Evolutionary conservation across 305 asterid genomes (phyloP).

Genomic region (Striga hermonthica): DNA sequence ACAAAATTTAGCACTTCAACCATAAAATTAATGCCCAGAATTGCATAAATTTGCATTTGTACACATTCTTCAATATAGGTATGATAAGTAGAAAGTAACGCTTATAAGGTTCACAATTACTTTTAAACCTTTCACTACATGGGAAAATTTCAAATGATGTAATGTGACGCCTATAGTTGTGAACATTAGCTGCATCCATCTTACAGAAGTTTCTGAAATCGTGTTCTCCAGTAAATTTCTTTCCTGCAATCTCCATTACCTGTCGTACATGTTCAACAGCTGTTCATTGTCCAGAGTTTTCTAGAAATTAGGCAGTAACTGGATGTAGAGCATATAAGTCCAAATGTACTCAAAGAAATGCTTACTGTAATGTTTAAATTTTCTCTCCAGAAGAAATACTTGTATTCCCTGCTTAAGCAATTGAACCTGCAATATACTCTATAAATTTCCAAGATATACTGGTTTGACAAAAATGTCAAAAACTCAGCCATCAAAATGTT

Average conservation of each 20-base stretch:
- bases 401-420: slow-evolving; percentile 86
- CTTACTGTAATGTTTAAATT: slow-evolving; percentile 62
- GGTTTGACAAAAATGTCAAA: neutral
- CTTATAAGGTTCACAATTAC: slow-evolving; percentile 27
- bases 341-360: slow-evolving; percentile 28
- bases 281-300: slow-evolving; percentile 24
- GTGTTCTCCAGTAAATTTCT: slow-evolving; percentile 83
- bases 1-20: neutral
- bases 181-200: slow-evolving; percentile 96
- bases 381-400: slow-evolving; percentile 88
- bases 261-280: slow-evolving; percentile 36
- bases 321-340: slow-evolving; percentile 13
- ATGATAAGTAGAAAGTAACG: neutral
- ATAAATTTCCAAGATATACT: slow-evolving; percentile 15
- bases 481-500: slow-evolving; percentile 18
- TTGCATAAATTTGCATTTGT: slow-evolving; percentile 8
- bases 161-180: slow-evolving; percentile 66
- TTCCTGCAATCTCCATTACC: slow-evolving; percentile 84
- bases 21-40: slow-evolving; percentile 7
- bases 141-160: slow-evolving; percentile 57
- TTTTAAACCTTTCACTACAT: slow-evolving; percentile 67
- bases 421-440: slow-evolving; percentile 66
- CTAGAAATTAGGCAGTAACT: slow-evolving; percentile 20
- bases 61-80: slow-evolving; percentile 5
- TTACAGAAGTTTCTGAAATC: slow-evolving; percentile 97